Evolutionary conservation across 257 asterid genomes (phyloP), one percentile per base, ranked within the genome.

Genomic region (Solanum lycopersicoides): DNA sequence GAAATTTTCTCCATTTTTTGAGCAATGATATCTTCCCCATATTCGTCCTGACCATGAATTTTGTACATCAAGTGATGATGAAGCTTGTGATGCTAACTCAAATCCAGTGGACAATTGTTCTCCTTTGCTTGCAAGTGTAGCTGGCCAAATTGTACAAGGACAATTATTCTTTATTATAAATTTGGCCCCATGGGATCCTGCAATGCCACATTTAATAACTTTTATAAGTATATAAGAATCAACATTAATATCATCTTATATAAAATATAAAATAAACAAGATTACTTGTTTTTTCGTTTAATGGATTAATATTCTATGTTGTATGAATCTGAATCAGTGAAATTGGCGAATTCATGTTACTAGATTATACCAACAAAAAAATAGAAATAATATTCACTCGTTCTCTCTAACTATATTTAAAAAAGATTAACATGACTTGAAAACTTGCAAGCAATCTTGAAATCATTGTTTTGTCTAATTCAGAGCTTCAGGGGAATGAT

Each of bases 11-110:
- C 86, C 21, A 21, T 66, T 18, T 5, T 30, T 39, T 9, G 92
- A 87, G 92, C 94, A 94, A 7, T 37, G 32, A 66, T 42, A 77
- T 21, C 95, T 89, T 23, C 91, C 97, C 94, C 95, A 93, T 34
- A 94, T 3, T 6, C 92, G 8, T 4, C 95, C 95, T 3, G 90
- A 89, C 97, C 95, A 94, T 34, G 91, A 89, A 1, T 92, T 16
- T 0, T 90, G 76, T 16, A 82, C 73, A 32, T 28, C 6, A 44
- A 94, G 28, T 6, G 79, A 23, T 42, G 5, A 60, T 21, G 92
- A 82, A 13, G 89, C 90, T 47, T 68, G 84, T 4, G 92, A 59
- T 11, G 87, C 85, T 37, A 95, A 84, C 2, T 76, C 87, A 18
- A 94, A 90, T 20, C 96, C 94, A 0, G 95, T 89, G 1, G n/a